Evolutionary conservation across 495 filamentous ascomycete species (phyloP).

Genomic region (Lophium mytilinum): DNA sequence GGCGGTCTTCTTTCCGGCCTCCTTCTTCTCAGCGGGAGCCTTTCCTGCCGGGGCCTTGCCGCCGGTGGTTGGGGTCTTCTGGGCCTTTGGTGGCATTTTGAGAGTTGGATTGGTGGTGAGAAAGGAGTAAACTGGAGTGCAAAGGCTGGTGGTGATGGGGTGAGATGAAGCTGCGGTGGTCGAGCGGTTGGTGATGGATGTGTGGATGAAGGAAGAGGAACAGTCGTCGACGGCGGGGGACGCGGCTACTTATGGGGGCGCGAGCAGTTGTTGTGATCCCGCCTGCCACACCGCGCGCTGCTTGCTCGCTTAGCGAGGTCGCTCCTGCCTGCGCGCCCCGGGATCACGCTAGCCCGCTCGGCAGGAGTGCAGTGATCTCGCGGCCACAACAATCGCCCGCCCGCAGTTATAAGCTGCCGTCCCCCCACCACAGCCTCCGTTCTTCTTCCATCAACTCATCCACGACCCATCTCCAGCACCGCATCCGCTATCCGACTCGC

Average conservation of each 20-base stretch:
- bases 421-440: constrained; percentile 13
- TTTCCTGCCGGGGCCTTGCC: constrained; percentile 94
- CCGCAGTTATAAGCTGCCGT: constrained; percentile 25
- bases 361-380: constrained; percentile 27
- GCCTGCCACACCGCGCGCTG: background rate
- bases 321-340: background rate
- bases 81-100: constrained; percentile 92
- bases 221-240: constrained; percentile 15
- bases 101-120: background rate
- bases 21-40: constrained; percentile 94
- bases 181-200: background rate
- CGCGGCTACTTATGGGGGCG: constrained; percentile 25
- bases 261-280: constrained; percentile 26
- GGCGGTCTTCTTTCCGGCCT: constrained; percentile 97
- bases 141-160: background rate
- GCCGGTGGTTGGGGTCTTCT: constrained; percentile 94
- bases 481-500: constrained; percentile 25
- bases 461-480: constrained; percentile 4
- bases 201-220: constrained; percentile 22
- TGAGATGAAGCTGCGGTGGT: background rate
- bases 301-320: background rate
- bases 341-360: constrained; percentile 16
- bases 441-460: constrained; percentile 19
- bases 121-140: constrained; percentile 4
- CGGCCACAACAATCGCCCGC: constrained; percentile 24